phyloP scores from a whole-genome alignment of 305 asterid species.

The Fraxinus nigra region DNA sequence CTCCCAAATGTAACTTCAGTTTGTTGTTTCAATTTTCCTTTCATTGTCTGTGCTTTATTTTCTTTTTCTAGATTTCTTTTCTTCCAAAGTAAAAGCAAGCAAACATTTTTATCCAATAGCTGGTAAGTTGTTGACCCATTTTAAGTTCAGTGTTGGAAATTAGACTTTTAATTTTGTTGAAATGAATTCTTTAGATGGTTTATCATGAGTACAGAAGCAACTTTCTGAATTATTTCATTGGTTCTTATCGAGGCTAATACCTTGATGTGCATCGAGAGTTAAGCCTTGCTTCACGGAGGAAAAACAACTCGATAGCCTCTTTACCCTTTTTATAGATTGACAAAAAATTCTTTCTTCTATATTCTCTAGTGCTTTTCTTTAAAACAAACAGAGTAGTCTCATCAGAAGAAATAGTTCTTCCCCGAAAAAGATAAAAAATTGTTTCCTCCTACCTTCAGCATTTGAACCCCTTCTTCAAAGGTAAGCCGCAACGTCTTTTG shows the following conservation, averaged over 20 bases:
- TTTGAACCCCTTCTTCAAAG: conserved; percentile 83
- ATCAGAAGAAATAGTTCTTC: not conserved
- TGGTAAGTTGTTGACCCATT: not conserved
- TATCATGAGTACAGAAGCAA: not conserved
- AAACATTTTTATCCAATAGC: not conserved
- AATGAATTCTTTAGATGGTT: not conserved
- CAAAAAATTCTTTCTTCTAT: not conserved
- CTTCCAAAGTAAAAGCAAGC: not conserved
- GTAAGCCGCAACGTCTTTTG: conserved; percentile 72
- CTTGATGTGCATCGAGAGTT: not conserved
- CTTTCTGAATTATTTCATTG: not conserved
- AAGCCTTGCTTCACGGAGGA: not conserved
- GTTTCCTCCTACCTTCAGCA: conserved; percentile 67
- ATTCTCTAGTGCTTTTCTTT: not conserved
- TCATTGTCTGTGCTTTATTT: not conserved
- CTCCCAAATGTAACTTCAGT: not conserved
- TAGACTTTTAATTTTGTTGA: not conserved
- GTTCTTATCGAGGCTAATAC: not conserved
- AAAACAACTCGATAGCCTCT: not conserved
- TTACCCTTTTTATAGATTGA: not conserved
- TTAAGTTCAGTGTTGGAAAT: not conserved
- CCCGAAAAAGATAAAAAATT: not conserved
- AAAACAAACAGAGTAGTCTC: not conserved
- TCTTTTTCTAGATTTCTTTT: not conserved
- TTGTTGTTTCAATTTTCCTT: not conserved